Evolutionary conservation across 163 green algal species (phyloP), one percentile per base, ranked within the genome.

Genomic region (Scenedesmus sp.): DNA sequence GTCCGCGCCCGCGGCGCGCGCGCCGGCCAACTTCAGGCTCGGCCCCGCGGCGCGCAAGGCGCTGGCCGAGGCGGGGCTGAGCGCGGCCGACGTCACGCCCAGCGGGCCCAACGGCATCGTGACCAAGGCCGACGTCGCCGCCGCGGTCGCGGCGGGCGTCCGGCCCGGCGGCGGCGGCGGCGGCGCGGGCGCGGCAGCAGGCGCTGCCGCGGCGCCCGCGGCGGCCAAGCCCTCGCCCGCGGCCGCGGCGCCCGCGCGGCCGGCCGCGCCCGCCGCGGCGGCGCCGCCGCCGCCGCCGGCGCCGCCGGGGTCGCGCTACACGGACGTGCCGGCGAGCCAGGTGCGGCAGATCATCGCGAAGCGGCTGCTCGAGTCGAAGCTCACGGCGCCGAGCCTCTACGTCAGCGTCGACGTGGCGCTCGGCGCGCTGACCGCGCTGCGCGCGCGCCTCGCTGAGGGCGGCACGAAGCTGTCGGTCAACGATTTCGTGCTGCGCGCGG

Each of bases 401-500:
- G 51, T 92, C 10, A 79, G 26, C 28, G 87, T 84, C 28, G 84
- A 93, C 29, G 89, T 91, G 20, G 45, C 84, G 42, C 58, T 96
- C 2, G 81, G 83, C 51, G 77, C 63, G 0, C 69, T 95, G 10
- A 39, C 73, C 0, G 57, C 42, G 13, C 75, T 97, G 75, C 85
- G 92, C 3, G 63, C 82, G 34, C 60, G 67, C 3, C 78, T 97
- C 2, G 91, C 92, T 67, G 70, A 69, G 34, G 67, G 87, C 48
- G 89, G 82, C 50, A 65, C 34, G 11, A 91, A 91, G 77, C 77
- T 88, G 22, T 71, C 51, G 4, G 54, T 83, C 42, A 83, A 83
- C 47, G 94, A 98, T 86, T 96, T 91, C 60, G 86, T 98, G 4
- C 63, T 97, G n/a, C 88, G 87, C 39, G 94, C 94, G 6, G 72